Percentiles rank a stretch among this genome's conserved stretches.
Evolutionary conservation across 345 rosid species (phyloP).

Genomic region (Nephelium lappaceum): DNA sequence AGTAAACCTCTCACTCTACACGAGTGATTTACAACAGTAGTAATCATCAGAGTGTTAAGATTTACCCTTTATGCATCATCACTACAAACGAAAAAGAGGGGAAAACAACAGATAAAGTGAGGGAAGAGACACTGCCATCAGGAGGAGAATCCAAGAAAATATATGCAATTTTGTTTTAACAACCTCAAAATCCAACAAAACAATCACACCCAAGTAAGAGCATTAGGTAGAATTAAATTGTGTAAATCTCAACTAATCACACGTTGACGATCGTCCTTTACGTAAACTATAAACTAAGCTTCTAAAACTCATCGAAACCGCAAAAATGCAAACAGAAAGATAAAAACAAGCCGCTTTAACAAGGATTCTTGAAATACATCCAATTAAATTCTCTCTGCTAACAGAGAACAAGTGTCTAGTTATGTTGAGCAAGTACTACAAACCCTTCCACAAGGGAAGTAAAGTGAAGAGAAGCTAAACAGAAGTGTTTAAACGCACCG

Average conservation of each 20-base stretch:
- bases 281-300: neutral
- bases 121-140: neutral
- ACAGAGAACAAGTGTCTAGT: no score
- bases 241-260: no score
- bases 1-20: no score
- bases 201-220: no score
- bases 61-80: neutral
- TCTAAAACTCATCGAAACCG: neutral
- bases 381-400: no score
- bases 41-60: neutral
- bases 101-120: slow-evolving; percentile 1
- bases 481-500: neutral
- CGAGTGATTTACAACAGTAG: neutral
- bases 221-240: no score
- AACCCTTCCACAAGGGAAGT: neutral
- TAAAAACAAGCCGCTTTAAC: no score
- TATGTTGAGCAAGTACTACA: no score
- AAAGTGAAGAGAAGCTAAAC: neutral
- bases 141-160: slow-evolving; percentile 19
- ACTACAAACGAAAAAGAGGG: neutral
- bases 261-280: neutral
- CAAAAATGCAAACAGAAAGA: neutral
- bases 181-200: slow-evolving; percentile 5
- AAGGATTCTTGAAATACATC: no score
- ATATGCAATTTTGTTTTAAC: neutral